These are phyloP conservation scores for Trebouxia sp. DNA, from an alignment of 139 green algal species.

Conservation along the genomic window DNA sequence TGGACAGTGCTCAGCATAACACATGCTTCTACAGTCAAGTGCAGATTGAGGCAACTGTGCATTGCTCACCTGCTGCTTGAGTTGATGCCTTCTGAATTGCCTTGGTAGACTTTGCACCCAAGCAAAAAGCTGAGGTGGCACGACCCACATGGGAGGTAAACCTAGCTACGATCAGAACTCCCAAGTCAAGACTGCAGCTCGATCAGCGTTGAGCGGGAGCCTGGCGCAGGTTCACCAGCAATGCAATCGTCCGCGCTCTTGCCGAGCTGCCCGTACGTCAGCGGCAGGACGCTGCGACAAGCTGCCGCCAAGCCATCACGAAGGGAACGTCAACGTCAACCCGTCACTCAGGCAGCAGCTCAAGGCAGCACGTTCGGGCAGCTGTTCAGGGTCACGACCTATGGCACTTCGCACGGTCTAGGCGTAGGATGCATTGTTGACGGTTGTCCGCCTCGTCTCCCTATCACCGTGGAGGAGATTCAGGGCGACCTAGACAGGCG, in stretches of 20 bases:
- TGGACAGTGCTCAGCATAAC: too few relatives aligned
- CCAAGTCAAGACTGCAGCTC: not conserved
- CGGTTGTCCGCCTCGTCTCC: constrained; percentile 87
- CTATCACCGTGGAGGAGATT: constrained; percentile 81
- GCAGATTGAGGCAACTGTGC: too few relatives aligned
- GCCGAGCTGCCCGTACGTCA: not conserved
- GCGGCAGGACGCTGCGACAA: not conserved
- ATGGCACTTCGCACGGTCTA: constrained; percentile 94
- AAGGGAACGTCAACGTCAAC: not conserved
- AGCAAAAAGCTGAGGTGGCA: too few relatives aligned
- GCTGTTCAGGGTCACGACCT: constrained; percentile 95
- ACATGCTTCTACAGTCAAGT: too few relatives aligned
- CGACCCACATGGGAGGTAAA: too few relatives aligned
- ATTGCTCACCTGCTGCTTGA: too few relatives aligned
- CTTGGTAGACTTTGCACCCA: too few relatives aligned
- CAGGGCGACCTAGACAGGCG: constrained; percentile 83
- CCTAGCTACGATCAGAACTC: not conserved
- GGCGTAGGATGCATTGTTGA: constrained; percentile 98
- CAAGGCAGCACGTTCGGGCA: constrained; percentile 87
- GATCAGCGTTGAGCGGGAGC: not conserved
- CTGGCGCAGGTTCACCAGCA: not conserved
- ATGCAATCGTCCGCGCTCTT: not conserved
- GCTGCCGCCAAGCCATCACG: not conserved
- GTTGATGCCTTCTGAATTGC: too few relatives aligned
- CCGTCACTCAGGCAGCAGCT: constrained; percentile 11